These are phyloP conservation scores for Stephanodiscus triporus DNA, from an alignment of 108 stramenopile genomes.

Conservation along the genomic window DNA sequence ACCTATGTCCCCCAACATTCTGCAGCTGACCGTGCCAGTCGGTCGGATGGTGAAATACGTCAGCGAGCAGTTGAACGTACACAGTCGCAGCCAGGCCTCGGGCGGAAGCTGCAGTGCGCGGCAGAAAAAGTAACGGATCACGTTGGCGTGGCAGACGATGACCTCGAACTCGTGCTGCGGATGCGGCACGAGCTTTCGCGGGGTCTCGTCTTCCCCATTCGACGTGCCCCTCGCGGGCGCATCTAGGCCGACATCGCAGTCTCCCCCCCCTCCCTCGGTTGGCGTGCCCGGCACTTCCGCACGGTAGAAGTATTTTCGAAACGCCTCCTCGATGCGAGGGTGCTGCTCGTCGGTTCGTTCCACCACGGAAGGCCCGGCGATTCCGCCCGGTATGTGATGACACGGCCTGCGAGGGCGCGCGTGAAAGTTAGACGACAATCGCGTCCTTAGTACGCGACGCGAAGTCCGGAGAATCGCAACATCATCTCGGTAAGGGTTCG, in stretches of 20 bases:
- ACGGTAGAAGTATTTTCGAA: constrained; percentile 87
- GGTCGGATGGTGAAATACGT: constrained; percentile 87
- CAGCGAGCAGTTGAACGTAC: constrained; percentile 90
- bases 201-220: constrained; percentile 20
- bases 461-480: background rate
- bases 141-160: constrained; percentile 94
- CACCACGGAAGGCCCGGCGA: constrained; percentile 49
- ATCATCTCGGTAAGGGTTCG: background rate
- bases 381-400: constrained; percentile 80
- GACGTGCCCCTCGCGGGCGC: constrained; percentile 6
- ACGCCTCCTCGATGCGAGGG: constrained; percentile 87
- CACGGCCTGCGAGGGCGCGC: constrained; percentile 44
- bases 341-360: constrained; percentile 72
- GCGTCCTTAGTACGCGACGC: background rate
- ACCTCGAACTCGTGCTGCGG: constrained; percentile 90
- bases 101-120: constrained; percentile 92
- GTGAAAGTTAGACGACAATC: background rate
- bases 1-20: constrained; percentile 90
- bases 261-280: constrained; percentile 21
- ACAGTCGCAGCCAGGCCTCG: constrained; percentile 90
- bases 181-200: constrained; percentile 19
- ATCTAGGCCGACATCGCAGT: constrained; percentile 10
- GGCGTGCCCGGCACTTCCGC: constrained; percentile 44
- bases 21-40: constrained; percentile 84
- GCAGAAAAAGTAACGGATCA: constrained; percentile 94